Evolutionary conservation across 1,284 basidiomycete genomes (phyloP).

Genomic region (Neolentinus lepideus): DNA sequence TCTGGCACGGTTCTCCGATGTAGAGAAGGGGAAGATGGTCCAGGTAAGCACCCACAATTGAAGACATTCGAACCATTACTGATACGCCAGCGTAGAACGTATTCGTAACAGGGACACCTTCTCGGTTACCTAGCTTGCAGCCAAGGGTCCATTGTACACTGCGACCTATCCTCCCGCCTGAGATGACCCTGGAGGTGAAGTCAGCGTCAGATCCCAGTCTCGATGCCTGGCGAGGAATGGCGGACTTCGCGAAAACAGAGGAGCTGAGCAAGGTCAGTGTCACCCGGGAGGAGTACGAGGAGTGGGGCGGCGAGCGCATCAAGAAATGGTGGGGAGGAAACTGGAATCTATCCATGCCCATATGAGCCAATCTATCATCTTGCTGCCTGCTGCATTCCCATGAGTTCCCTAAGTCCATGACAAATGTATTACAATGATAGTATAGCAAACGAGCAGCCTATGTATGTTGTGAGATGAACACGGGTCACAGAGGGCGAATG

Average conservation of each 20-base stretch:
- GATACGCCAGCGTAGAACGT: conserved; percentile 56
- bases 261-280: conserved; percentile 53
- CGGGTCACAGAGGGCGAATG: neutral
- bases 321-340: conserved; percentile 82
- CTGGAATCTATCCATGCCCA: conserved; percentile 36
- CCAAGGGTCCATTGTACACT: conserved; percentile 66
- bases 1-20: conserved; percentile 71
- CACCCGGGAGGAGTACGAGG: conserved; percentile 82
- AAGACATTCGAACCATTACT: neutral
- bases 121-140: conserved; percentile 67
- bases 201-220: conserved; percentile 59
- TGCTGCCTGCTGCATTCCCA: neutral
- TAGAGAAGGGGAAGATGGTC: conserved; percentile 35
- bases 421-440: conserved; percentile 1
- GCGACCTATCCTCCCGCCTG: conserved; percentile 77
- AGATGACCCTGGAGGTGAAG: conserved; percentile 58
- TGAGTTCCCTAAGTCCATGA: neutral
- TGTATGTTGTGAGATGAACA: too few relatives aligned
- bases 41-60: conserved; percentile 14
- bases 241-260: conserved; percentile 63
- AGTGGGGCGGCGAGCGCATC: conserved; percentile 81
- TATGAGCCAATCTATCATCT: neutral
- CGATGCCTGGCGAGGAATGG: conserved; percentile 95
- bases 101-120: conserved; percentile 85
- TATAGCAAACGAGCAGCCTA: conserved; percentile 2